Evolutionary conservation across 768 basidiomycete genomes (phyloP).

Genomic region (Serendipita sp.): DNA sequence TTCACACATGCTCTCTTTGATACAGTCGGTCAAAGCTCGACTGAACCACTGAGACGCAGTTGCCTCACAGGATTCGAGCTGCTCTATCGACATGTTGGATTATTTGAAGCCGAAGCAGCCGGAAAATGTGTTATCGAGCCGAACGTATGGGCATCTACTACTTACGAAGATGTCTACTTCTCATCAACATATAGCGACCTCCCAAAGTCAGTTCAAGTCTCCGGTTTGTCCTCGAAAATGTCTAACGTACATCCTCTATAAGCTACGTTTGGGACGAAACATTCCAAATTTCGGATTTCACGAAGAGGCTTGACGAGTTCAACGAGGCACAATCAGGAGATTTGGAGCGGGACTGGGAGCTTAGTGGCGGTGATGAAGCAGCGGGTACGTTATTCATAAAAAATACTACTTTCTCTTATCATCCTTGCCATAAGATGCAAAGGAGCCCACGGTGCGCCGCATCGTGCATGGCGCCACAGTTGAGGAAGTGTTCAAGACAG

Average conservation of each 20-base stretch:
- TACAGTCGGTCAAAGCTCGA: neutral
- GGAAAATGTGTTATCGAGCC: conserved; percentile 6
- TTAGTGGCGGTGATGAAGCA: no score
- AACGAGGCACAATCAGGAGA: neutral
- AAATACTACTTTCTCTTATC: no score
- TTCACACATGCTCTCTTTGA: conserved; percentile 10
- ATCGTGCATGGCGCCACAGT: conserved; percentile 1
- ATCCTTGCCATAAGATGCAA: neutral
- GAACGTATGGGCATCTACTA: neutral
- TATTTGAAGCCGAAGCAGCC: conserved; percentile 9
- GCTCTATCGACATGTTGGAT: conserved; percentile 12
- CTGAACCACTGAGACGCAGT: conserved; percentile 9
- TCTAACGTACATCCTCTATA: conserved; percentile 9
- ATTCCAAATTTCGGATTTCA: conserved; percentile 7
- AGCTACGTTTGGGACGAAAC: conserved; percentile 8
- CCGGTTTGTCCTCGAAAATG: neutral
- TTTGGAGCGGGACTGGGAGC: no score
- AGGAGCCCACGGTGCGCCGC: neutral
- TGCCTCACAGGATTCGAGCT: conserved; percentile 10
- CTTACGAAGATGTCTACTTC: neutral
- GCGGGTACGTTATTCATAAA: no score
- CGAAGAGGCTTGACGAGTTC: neutral
- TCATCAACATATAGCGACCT: conserved; percentile 8
- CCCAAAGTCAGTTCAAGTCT: neutral
- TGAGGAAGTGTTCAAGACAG: neutral